Base-by-base conservation (phyloP, 2,329 filamentous ascomycete species). In the Aspergillaceae sp. region DNA sequence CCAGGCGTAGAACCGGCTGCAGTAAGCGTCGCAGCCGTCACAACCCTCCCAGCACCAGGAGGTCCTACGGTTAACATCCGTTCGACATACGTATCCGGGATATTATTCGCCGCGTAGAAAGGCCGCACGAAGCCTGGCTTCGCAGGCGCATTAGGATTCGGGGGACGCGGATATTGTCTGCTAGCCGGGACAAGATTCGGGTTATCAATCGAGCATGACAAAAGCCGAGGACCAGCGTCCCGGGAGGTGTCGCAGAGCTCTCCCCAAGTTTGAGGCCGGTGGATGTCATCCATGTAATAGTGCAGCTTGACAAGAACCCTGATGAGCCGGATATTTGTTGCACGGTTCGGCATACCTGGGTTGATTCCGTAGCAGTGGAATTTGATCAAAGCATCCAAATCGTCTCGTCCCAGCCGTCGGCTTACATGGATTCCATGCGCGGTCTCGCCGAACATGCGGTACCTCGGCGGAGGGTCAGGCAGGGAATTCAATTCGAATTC, bases 141-240 rank as follows among this genome's bases (percentile, higher is more conserved):
- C 8, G 47, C 35, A 8, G 4, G 29, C n/a, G 40, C 42, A 5
- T 10, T 28, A 7, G n/a, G 8, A 6, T 19, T n/a, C 11, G 57
- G 55, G 19, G 41, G 35, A 3, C 47, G 19, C 5, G 53, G 50
- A 36, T 58, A 59, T 35, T 48, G 48, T n/a, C 56, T 51, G 40
- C 61, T 63, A 29, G 61, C 42, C 19, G 59, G 60, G 19, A 48
- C 6, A 37, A 45, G 37, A 8, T 48, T 42, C 4, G 47, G 38
- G 10, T 40, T 7, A 35, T 48, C 29, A 11, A 52, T 41, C 6
- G 50, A 47, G 5, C 45, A 54, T 44, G 48, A 51, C 43, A 66
- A 41, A 5, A 65, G 51, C n/a, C 64, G 56, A 44, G 64, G 63
- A 1, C 64, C 64, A 34, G 53, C 54, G 46, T 65, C 62, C 19